Evolutionary conservation across 257 asterid genomes (phyloP).

Genomic region (Thymus mandschuricus): DNA sequence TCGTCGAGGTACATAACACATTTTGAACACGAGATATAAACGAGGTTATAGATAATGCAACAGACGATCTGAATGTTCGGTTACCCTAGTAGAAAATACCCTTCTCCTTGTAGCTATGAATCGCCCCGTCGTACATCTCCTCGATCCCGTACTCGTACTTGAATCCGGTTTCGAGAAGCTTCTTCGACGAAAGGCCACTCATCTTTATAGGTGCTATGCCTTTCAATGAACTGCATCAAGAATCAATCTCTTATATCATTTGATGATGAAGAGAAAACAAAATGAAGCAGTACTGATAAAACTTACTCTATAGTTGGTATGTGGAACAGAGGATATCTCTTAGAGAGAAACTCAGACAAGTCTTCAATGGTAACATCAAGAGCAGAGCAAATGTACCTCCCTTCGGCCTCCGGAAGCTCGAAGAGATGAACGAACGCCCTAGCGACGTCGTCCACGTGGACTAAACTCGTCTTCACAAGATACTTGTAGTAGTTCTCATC

Average conservation of each 20-base stretch:
- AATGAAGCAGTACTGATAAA: background rate
- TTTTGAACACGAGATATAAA: background rate
- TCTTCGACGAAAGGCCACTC: constrained; percentile 40
- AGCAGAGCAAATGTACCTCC: constrained; percentile 56
- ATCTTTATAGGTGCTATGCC: constrained; percentile 25
- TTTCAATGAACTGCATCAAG: constrained; percentile 34
- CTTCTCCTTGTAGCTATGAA: constrained; percentile 45
- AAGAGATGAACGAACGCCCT: constrained; percentile 50
- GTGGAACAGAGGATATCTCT: constrained; percentile 47
- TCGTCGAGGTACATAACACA: background rate
- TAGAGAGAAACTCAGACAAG: constrained; percentile 37
- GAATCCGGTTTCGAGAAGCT: constrained; percentile 51
- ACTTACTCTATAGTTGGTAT: constrained; percentile 45
- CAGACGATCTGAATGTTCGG: background rate
- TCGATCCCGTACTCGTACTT: constrained; percentile 44
- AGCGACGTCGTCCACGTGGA: constrained; percentile 51
- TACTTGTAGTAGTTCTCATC: constrained; percentile 23
- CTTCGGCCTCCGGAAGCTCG: constrained; percentile 43
- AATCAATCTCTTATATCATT: background rate
- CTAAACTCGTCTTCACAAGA: constrained; percentile 20
- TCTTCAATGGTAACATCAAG: constrained; percentile 36
- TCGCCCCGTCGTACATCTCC: constrained; percentile 52
- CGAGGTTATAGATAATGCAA: background rate
- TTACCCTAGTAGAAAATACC: constrained; percentile 25
- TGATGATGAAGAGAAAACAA: background rate